Percentiles rank a stretch among this genome's conserved stretches.
These are phyloP conservation scores for Beauveria rudraprayagi DNA, from an alignment of 2,329 filamentous ascomycete genomes.

Conservation along the genomic window DNA sequence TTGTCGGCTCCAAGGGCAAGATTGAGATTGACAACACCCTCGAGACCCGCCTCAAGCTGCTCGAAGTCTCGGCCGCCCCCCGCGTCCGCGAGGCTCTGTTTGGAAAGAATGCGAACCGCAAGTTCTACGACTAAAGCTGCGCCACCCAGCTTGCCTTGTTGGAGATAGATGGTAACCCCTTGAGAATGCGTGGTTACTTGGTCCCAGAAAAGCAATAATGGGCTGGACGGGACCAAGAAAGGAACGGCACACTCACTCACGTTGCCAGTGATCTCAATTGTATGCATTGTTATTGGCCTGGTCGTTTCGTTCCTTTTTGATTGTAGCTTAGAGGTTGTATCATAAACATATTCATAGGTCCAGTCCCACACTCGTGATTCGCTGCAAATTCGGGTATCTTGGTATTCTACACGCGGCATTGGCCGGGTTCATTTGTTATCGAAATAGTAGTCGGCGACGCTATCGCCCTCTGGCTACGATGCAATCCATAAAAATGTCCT, in stretches of 20 bases:
- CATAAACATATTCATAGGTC: slow-evolving; percentile 20
- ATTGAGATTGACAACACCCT: slow-evolving; percentile 99
- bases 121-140: slow-evolving; percentile 72
- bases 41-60: slow-evolving; percentile 77
- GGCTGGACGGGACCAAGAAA: background rate
- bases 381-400: background rate
- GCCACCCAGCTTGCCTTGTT: background rate
- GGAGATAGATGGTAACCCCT: slow-evolving; percentile 1
- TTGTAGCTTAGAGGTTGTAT: slow-evolving; percentile 28
- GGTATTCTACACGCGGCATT: background rate
- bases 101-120: slow-evolving; percentile 90
- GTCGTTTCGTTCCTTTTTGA: slow-evolving; percentile 14
- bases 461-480: slow-evolving; percentile 16
- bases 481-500: slow-evolving; percentile 11
- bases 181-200: background rate
- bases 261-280: background rate
- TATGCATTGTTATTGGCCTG: slow-evolving; percentile 8
- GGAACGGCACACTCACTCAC: background rate
- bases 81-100: slow-evolving; percentile 81
- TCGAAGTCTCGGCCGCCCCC: slow-evolving; percentile 79
- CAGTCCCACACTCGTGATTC: background rate
- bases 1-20: slow-evolving; percentile 79
- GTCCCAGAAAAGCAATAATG: background rate
- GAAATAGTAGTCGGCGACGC: background rate
- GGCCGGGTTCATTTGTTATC: background rate